These are phyloP conservation scores for Laguncularia racemosa DNA, from an alignment of 345 rosid species.

Conservation along the genomic window DNA sequence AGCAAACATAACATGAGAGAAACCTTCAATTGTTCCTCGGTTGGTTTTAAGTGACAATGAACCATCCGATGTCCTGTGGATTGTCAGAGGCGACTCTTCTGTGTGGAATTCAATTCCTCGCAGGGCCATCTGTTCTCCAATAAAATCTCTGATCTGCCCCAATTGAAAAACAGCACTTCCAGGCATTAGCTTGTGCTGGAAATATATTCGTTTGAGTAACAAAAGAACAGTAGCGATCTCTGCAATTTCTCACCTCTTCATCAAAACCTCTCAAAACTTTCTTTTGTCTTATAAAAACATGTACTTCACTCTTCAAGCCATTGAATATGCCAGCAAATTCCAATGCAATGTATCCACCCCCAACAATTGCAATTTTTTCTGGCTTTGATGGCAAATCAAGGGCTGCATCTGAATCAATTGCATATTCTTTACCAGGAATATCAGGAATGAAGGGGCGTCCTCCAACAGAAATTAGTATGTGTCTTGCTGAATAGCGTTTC, in stretches of 20 bases:
- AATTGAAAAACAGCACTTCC: neutral
- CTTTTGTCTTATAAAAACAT: conserved; percentile 88
- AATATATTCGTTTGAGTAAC: neutral
- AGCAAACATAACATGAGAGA: conserved; percentile 96
- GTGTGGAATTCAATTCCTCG: conserved; percentile 89
- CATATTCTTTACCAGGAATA: conserved; percentile 78
- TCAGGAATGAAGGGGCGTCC: conserved; percentile 91
- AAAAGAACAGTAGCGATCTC: conserved; percentile 3
- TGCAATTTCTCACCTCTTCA: conserved; percentile 60
- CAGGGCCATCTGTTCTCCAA: conserved; percentile 78
- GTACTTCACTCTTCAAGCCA: conserved; percentile 76
- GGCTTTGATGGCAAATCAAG: conserved; percentile 93
- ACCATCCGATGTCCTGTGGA: conserved; percentile 71
- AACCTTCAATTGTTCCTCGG: conserved; percentile 79
- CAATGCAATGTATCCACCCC: conserved; percentile 88
- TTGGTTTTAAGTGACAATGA: conserved; percentile 72
- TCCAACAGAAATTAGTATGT: conserved; percentile 80
- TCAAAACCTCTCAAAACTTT: conserved; percentile 91
- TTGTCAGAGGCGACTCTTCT: conserved; percentile 83
- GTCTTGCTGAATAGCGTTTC: conserved; percentile 56
- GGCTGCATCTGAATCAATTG: conserved; percentile 90
- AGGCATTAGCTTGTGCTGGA: neutral
- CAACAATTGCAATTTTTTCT: conserved; percentile 69
- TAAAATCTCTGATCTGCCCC: conserved; percentile 81
- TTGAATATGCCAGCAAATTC: conserved; percentile 93